Evolutionary conservation across 2,329 filamentous ascomycete genomes (phyloP), one percentile per base, ranked within the genome.

Genomic region (Cordyceps pruinosa): DNA sequence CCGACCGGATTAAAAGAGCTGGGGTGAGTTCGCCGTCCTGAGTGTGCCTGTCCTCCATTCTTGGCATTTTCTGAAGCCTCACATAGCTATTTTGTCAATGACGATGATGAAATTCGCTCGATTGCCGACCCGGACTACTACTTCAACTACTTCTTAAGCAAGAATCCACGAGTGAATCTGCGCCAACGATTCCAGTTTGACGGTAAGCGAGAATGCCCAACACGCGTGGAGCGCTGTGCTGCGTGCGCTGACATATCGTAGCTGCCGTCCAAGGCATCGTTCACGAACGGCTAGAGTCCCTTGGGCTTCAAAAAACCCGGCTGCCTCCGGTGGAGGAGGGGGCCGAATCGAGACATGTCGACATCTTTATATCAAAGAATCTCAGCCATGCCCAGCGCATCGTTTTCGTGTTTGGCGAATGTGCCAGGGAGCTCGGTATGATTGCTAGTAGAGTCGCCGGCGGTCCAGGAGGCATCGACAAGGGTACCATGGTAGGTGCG

Each of bases 121-220:
- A 86, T 89, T 56, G 75, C 80, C 23, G 75, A 90, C 35, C 85
- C 87, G 0, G 78, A 86, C 28, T 76, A 80, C 62, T 86, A 85
- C 66, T 96, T 90, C 75, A 81, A 89, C 63, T 96, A 81, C 77
- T 86, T 84, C 68, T 71, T 88, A 54, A 87, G 82, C 68, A 85
- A 83, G 63, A 91, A 90, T 69, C 76, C 82, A n/a, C 85, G 90
- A 37, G 80, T 87, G 72, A 96, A 96, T 69, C 80, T 87, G 41
- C 77, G 87, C 21, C 89, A 90, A 65, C 81, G 86, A 19, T 88
- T 88, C 62, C 78, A 85, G 39, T 84, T 96, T 71, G 87, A 95
- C 65, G 73, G 90, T 89, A 69, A 10, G 5, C 62, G 76, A 69
- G 6, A 9, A 3, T 15, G 34, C 13, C 10, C 15, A 51, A 17